Evolutionary conservation across 2,329 filamentous ascomycete genomes (phyloP).

Genomic region (Neocucurbitaria cava): DNA sequence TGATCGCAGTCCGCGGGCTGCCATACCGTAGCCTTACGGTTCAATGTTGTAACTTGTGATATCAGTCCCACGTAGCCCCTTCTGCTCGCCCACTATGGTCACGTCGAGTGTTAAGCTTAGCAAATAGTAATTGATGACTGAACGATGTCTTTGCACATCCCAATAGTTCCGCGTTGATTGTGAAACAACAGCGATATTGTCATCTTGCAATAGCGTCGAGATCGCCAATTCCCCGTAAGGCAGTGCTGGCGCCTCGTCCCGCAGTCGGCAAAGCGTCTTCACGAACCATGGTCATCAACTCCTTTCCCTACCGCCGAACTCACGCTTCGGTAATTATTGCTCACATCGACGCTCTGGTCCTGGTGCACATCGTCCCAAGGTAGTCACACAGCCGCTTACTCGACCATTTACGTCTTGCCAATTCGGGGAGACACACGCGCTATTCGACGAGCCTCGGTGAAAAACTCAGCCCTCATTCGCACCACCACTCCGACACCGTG

Average conservation of each 20-base stretch:
- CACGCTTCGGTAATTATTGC: neutral
- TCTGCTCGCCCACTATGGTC: neutral
- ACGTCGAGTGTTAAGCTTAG: neutral
- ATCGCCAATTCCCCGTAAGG: constrained; percentile 1
- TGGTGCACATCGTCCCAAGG: constrained; percentile 1
- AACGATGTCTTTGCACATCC: neutral
- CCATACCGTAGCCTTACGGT: neutral
- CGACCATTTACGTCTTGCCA: constrained; percentile 17
- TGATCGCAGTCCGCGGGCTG: no score
- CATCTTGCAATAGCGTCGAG: neutral
- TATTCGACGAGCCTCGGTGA: constrained; percentile 28
- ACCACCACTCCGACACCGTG: constrained; percentile 20
- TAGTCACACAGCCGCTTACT: constrained; percentile 13
- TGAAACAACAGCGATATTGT: neutral
- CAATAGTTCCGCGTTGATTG: neutral
- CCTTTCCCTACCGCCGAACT: neutral
- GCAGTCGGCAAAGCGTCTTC: neutral
- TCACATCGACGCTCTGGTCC: neutral
- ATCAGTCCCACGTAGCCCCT: neutral
- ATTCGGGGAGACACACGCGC: constrained; percentile 11
- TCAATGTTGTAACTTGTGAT: neutral
- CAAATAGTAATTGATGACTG: neutral
- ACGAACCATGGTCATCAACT: neutral
- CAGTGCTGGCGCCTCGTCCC: constrained; percentile 4
- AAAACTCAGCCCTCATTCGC: constrained; percentile 27